phyloP scores from a whole-genome alignment of 129 eudicot species.

The Centrapalus pauciflorus region DNA sequence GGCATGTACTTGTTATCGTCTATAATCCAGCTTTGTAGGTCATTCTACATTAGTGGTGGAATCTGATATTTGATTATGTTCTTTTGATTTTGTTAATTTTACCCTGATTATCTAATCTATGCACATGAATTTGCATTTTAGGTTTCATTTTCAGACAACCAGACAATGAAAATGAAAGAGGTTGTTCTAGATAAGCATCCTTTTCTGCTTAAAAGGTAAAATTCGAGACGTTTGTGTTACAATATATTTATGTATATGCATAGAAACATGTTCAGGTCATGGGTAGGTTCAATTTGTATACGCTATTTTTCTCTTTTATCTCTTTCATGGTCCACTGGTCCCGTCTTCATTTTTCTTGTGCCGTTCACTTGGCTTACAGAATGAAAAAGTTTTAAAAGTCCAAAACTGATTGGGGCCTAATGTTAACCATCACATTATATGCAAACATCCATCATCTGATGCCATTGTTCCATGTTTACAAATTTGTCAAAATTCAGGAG shows the following conservation, averaged over 20 bases:
- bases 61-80: conserved; percentile 7
- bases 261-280: not conserved
- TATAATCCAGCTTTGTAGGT: not conserved
- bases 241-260: not conserved
- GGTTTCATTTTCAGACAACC: conserved; percentile 67
- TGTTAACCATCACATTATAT: not conserved
- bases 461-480: conserved; percentile 9
- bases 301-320: not conserved
- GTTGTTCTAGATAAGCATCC: conserved; percentile 71
- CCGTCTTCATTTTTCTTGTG: not conserved
- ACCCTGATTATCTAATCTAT: not conserved
- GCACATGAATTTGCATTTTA: conserved; percentile 28
- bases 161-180: conserved; percentile 69
- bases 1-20: too few relatives aligned
- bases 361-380: not conserved
- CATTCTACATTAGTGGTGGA: not conserved
- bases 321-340: not conserved
- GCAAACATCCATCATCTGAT: not conserved
- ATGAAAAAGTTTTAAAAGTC: not conserved
- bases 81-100: not conserved
- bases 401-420: not conserved
- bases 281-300: not conserved
- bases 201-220: conserved; percentile 66
- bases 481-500: conserved; percentile 44
- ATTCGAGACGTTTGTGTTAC: not conserved